Conservation (phyloP, 2,329 filamentous ascomycete genomes). For the Cordyceps javanica region DNA sequence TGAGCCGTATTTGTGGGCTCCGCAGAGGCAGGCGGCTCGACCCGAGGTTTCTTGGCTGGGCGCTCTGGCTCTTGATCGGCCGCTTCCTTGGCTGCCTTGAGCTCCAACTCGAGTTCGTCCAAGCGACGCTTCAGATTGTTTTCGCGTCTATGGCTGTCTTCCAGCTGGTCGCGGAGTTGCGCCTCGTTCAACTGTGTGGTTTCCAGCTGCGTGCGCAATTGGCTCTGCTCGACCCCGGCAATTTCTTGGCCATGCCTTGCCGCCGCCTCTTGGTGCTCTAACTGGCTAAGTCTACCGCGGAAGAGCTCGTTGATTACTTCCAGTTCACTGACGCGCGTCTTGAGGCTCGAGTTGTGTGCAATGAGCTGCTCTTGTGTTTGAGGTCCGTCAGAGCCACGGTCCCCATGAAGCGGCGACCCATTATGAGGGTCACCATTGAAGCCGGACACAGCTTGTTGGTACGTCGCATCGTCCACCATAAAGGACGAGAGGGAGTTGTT, state of each 20-base stretch:
- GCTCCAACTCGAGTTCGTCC: conserved; percentile 67
- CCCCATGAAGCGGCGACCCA: conserved; percentile 45
- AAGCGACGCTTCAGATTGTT: conserved; percentile 75
- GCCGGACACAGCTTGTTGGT: conserved; percentile 55
- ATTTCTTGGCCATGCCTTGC: conserved; percentile 56
- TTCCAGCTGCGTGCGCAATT: conserved; percentile 52
- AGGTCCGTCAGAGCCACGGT: conserved; percentile 62
- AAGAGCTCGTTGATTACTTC: conserved; percentile 90
- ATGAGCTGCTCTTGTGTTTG: conserved; percentile 76
- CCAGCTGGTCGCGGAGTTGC: conserved; percentile 56
- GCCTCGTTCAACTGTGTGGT: conserved; percentile 33
- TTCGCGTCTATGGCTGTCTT: conserved; percentile 72
- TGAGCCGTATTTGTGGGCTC: not conserved
- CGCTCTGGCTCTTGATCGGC: conserved; percentile 17
- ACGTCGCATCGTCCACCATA: conserved; percentile 61
- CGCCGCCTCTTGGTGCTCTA: conserved; percentile 69
- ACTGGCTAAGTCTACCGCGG: conserved; percentile 67
- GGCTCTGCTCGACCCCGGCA: conserved; percentile 47
- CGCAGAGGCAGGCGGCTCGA: conserved; percentile 14
- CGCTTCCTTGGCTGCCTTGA: conserved; percentile 28
- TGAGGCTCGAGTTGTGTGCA: conserved; percentile 77
- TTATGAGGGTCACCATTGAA: conserved; percentile 47
- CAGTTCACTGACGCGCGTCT: conserved; percentile 89
- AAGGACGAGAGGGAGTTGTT: conserved; percentile 73
- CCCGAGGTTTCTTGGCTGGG: conserved; percentile 24